Conservation (phyloP, 2,329 filamentous ascomycete species). For the Zarea fungicola region DNA sequence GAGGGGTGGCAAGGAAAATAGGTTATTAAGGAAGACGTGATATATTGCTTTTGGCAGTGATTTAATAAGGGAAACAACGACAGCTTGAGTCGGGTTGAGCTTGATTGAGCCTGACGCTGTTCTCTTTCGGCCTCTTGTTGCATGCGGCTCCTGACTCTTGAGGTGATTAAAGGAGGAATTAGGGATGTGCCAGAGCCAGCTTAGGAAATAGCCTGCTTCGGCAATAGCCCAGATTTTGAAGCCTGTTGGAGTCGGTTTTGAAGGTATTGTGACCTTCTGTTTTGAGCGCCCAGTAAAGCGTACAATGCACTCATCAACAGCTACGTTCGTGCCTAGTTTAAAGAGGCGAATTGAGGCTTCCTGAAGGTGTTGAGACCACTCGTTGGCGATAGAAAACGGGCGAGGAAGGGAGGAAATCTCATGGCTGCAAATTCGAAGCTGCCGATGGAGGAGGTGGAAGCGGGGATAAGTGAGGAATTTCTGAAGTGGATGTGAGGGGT, state of each 20-base stretch:
- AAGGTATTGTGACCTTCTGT: slow-evolving; percentile 4
- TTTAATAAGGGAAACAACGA: slow-evolving; percentile 16
- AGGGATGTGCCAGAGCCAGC: slow-evolving; percentile 13
- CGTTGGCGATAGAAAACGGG: background rate
- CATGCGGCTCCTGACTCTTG: too few relatives aligned
- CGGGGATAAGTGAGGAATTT: background rate
- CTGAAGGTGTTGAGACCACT: background rate
- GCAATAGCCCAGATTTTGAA: slow-evolving; percentile 17
- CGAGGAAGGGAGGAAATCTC: background rate
- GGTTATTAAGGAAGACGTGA: slow-evolving; percentile 15
- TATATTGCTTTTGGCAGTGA: slow-evolving; percentile 13
- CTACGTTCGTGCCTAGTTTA: background rate
- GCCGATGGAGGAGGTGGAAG: background rate
- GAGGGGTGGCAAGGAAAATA: slow-evolving; percentile 14
- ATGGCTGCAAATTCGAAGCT: background rate
- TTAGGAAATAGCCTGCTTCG: slow-evolving; percentile 13
- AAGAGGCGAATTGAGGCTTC: background rate
- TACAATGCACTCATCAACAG: slow-evolving; percentile 11
- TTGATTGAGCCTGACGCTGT: background rate
- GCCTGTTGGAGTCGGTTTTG: slow-evolving; percentile 10
- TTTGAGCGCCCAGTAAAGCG: background rate
- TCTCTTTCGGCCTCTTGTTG: background rate
- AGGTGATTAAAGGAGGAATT: too few relatives aligned
- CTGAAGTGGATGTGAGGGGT: background rate
- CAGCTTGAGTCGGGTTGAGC: slow-evolving; percentile 14